Evolutionary conservation across 768 basidiomycete species (phyloP), one percentile per base, ranked within the genome.

Genomic region (Hysterangium stoloniferum): DNA sequence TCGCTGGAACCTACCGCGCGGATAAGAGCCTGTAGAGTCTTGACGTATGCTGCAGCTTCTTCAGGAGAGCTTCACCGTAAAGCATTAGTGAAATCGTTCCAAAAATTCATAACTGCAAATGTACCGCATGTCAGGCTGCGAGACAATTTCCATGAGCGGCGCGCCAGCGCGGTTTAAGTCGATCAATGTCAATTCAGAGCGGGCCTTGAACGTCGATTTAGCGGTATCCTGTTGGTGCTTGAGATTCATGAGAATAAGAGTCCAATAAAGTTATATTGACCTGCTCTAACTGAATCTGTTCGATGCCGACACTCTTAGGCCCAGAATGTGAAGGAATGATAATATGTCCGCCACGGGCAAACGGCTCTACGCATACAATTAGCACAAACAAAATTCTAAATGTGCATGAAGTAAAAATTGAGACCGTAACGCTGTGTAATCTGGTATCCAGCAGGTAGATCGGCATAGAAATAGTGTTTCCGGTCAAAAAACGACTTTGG

Each of bases 391-490:
- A 48, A 51, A 20, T 36, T 13, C 9, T 4, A 15, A 52, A 53
- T 33, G 8, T 43, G 15, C 40, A 17, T 45, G 8, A 42, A 45
- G 49, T 5, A 61, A 59, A 36, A 7, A 19, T 4, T 24, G 69
- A 56, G 54, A 90, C 90, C 79, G 65, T 98, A 96, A 55, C 90
- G 86, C 62, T 98, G 94, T 0, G 94, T 99, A 55, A 99, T 95
- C 67, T 99, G 96, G 66, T 93, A 98, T 0, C 95, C 95, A 4
- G 85, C 75, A 0, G 96, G 93, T 31, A 96, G 75, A 65, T 98
- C 96, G 4, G 89, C 77, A 61, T 99, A 98, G 65, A 97, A 97
- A 64, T 99, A 99, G 64, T 98, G 96, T 63, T 99, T 99, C 57
- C 96, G 74, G 66, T 98, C 96, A 59, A 98, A 98, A 0, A 87